A percentile compares a stretch with the other conserved stretches of the same genome.
Evolutionary conservation across 2,329 filamentous ascomycete species (phyloP).

Genomic region (Aspergillus pseudoglaucus): DNA sequence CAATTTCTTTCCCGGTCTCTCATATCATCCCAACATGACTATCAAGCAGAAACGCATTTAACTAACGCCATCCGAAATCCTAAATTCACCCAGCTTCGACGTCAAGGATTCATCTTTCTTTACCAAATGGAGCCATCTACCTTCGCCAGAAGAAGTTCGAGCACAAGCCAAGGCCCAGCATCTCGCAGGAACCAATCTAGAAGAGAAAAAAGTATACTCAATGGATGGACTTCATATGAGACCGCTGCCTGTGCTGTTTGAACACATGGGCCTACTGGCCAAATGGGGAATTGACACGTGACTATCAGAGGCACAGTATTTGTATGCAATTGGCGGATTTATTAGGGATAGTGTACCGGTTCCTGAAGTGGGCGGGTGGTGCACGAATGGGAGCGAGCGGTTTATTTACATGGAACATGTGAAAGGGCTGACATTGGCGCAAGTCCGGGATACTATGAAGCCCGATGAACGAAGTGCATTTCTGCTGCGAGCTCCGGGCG

Average conservation of each 20-base stretch:
- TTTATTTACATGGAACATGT: conserved; percentile 32
- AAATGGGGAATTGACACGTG: conserved; percentile 24
- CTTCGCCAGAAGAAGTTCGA: conserved; percentile 14
- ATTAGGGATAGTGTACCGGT: conserved; percentile 24
- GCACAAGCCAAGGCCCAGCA: conserved; percentile 9
- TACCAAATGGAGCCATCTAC: conserved; percentile 11
- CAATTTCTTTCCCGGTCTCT: too few relatives aligned
- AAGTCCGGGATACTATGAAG: conserved; percentile 19
- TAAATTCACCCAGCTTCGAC: conserved; percentile 10
- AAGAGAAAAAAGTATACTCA: conserved; percentile 7
- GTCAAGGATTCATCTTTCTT: conserved; percentile 15
- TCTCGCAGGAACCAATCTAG: conserved; percentile 8
- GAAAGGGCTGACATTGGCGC: conserved; percentile 20
- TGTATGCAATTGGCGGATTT: conserved; percentile 20
- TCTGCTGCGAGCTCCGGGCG: conserved; percentile 14
- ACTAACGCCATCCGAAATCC: conserved; percentile 9
- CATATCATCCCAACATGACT: background rate
- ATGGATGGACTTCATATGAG: conserved; percentile 3
- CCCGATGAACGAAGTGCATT: conserved; percentile 5
- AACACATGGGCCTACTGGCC: conserved; percentile 25
- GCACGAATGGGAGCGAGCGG: conserved; percentile 14
- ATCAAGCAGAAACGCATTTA: background rate
- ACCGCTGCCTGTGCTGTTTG: conserved; percentile 22
- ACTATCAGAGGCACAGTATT: conserved; percentile 25
- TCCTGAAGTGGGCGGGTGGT: conserved; percentile 33